Conservation (phyloP, 306 rosid genomes). For the Glycine tomentella region DNA sequence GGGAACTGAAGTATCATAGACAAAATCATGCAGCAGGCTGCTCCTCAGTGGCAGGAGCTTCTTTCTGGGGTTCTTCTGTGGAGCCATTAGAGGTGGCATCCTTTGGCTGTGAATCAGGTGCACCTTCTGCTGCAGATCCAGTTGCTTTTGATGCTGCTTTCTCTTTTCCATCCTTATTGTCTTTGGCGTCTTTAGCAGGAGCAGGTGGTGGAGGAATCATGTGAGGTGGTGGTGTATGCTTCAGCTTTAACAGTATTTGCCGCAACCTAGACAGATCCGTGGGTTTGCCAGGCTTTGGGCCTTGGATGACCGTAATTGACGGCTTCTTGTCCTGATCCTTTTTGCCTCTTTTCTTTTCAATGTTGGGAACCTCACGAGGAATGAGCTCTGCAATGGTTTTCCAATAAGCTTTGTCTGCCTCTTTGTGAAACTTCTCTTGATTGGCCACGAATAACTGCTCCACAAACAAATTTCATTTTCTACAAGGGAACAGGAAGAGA, state of each 20-base stretch:
- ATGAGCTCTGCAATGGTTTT: slow-evolving; percentile 92
- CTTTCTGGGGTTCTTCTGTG: slow-evolving; percentile 58
- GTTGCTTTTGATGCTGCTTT: slow-evolving; percentile 61
- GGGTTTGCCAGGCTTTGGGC: slow-evolving; percentile 99
- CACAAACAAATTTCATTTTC: slow-evolving; percentile 22
- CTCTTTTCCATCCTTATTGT: slow-evolving; percentile 68
- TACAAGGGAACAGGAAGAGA: slow-evolving; percentile 16
- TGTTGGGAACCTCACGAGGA: slow-evolving; percentile 94
- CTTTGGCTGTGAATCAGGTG: slow-evolving; percentile 60
- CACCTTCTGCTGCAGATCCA: slow-evolving; percentile 61
- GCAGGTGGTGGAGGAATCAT: slow-evolving; percentile 97
- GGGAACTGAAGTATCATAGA: slow-evolving; percentile 29
- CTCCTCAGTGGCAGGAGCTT: slow-evolving; percentile 61
- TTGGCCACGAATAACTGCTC: slow-evolving; percentile 74
- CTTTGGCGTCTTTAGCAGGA: slow-evolving; percentile 74
- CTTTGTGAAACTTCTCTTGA: slow-evolving; percentile 98
- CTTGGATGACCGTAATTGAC: slow-evolving; percentile 84
- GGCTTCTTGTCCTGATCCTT: slow-evolving; percentile 98
- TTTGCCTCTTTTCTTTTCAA: slow-evolving; percentile 94
- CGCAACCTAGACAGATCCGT: slow-evolving; percentile 95
- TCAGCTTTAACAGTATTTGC: slow-evolving; percentile 87
- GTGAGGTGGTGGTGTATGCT: slow-evolving; percentile 98
- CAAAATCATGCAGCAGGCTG: slow-evolving; percentile 55
- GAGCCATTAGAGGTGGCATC: slow-evolving; percentile 66
- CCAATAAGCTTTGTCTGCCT: slow-evolving; percentile 97